Percentiles rank a stretch among this genome's conserved stretches.
Evolutionary conservation across 345 rosid species (phyloP).

Genomic region (Salix purpurea): DNA sequence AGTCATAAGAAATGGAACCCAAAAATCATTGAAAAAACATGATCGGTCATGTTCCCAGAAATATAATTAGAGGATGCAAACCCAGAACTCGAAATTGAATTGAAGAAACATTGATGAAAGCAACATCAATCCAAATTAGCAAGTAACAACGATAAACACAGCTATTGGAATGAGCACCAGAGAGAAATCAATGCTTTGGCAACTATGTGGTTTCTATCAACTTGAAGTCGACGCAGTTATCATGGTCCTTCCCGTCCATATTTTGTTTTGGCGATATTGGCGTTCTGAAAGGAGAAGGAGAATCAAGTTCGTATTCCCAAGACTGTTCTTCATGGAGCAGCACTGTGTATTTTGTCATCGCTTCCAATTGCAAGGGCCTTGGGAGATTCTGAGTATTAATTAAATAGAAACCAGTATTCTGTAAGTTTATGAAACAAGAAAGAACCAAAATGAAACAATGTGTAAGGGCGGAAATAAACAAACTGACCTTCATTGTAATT

Average conservation of each 20-base stretch:
- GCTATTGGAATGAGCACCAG: background rate
- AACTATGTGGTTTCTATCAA: constrained; percentile 28
- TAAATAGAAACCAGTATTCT: background rate
- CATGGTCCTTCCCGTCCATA: constrained; percentile 9
- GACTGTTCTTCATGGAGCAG: constrained; percentile 9
- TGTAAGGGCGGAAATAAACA: background rate
- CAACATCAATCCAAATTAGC: no score
- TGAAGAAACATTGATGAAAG: no score
- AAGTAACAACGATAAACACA: no score
- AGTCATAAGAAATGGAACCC: no score
- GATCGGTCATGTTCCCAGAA: no score
- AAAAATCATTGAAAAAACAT: no score
- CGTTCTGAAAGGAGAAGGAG: constrained; percentile 17
- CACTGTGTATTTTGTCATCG: constrained; percentile 15
- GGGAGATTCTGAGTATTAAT: constrained; percentile 22
- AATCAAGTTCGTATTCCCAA: constrained; percentile 4
- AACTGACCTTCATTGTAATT: constrained; percentile 16
- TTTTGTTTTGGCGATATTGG: constrained; percentile 21
- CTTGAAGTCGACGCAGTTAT: constrained; percentile 11
- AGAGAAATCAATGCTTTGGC: constrained; percentile 14
- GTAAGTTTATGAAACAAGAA: background rate
- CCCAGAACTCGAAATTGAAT: no score
- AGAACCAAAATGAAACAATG: background rate
- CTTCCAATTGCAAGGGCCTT: constrained; percentile 18
- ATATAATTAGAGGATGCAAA: no score